These are phyloP conservation scores for Apophysomyces trapeziformis DNA, from an alignment of 371 early-diverging fungal genomes.

Conservation along the genomic window DNA sequence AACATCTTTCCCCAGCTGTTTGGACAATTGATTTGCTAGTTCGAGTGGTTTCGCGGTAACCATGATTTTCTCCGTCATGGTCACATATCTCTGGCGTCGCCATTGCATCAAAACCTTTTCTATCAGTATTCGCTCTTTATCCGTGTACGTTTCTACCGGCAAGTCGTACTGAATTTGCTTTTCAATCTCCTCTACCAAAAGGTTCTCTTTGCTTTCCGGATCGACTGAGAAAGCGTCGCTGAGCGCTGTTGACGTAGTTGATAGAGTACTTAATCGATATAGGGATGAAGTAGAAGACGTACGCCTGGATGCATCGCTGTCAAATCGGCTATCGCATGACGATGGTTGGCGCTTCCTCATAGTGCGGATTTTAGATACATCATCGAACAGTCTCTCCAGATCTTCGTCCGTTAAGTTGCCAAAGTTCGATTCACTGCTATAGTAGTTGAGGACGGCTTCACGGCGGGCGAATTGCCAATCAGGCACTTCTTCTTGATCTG, in stretches of 20 bases:
- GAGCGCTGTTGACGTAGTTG: conserved; percentile 9
- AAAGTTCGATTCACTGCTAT: conserved; percentile 32
- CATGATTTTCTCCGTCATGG: conserved; percentile 70
- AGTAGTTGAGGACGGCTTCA: conserved; percentile 58
- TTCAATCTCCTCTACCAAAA: conserved; percentile 32
- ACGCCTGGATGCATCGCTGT: conserved; percentile 3
- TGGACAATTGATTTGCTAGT: conserved; percentile 83
- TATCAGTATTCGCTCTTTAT: conserved; percentile 32
- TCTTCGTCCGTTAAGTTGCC: conserved; percentile 47
- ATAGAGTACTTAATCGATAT: conserved; percentile 9
- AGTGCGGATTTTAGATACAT: conserved; percentile 42
- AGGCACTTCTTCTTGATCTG: conserved; percentile 20
- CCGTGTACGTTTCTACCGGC: conserved; percentile 18
- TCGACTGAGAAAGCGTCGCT: conserved; percentile 25
- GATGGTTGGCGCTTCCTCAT: conserved; percentile 36
- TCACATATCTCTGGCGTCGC: conserved; percentile 65
- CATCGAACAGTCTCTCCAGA: conserved; percentile 46
- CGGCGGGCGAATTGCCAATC: conserved; percentile 76
- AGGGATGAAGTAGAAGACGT: conserved; percentile 15
- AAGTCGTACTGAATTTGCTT: conserved; percentile 29
- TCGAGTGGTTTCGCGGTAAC: conserved; percentile 71
- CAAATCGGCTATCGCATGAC: not conserved
- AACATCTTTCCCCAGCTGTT: conserved; percentile 75
- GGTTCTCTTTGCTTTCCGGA: conserved; percentile 33
- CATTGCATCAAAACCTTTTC: conserved; percentile 48